phyloP scores from a whole-genome alignment of 345 rosid species.

The Gossypium australe region DNA sequence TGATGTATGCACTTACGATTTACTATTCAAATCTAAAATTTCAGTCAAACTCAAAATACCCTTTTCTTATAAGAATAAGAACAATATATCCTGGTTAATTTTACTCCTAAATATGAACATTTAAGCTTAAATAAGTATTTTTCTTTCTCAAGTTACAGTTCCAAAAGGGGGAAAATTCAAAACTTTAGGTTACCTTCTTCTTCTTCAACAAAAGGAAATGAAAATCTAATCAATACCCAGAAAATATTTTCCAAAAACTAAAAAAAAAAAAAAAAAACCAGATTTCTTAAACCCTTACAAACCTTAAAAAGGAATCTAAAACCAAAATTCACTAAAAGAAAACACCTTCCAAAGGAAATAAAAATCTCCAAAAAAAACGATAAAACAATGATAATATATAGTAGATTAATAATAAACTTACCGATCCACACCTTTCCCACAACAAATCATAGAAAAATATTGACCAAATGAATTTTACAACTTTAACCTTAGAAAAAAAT shows the following conservation, averaged over 20 bases:
- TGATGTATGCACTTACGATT: not conserved
- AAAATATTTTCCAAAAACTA: constrained; percentile 6
- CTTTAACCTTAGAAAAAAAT: no score
- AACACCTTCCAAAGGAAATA: not conserved
- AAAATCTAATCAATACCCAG: not conserved
- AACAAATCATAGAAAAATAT: constrained; percentile 61
- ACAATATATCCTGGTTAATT: not conserved
- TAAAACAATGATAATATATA: not conserved
- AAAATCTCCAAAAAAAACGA: not conserved
- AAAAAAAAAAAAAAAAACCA: constrained; percentile 17
- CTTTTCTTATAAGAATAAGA: not conserved
- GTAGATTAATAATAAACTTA: constrained; percentile 30
- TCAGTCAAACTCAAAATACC: not conserved
- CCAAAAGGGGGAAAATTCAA: not conserved
- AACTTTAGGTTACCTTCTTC: not conserved
- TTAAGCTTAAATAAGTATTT: not conserved
- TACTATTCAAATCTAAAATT: not conserved
- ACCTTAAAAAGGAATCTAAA: not conserved
- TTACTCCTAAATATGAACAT: not conserved
- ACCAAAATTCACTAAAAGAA: not conserved
- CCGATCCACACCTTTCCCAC: constrained; percentile 68
- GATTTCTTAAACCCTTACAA: constrained; percentile 9
- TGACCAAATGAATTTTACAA: no score
- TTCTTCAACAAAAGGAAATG: not conserved
- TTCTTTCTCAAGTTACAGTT: not conserved